These are phyloP conservation scores for Zasmidium cellare DNA, from an alignment of 2,329 filamentous ascomycete genomes.

Conservation along the genomic window DNA sequence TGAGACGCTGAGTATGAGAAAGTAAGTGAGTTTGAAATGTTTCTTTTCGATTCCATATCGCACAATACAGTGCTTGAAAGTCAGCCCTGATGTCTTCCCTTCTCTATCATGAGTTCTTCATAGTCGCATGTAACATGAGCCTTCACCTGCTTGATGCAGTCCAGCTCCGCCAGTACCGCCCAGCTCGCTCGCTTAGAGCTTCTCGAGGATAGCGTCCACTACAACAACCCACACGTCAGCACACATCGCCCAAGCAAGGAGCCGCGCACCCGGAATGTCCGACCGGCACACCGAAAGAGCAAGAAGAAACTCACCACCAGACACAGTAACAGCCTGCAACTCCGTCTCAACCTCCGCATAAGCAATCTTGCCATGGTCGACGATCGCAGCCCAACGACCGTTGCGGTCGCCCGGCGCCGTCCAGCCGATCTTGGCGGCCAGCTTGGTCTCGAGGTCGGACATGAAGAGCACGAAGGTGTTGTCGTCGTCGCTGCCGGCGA, in stretches of 20 bases:
- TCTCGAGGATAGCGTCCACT: constrained; percentile 15
- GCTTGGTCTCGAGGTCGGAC: constrained; percentile 24
- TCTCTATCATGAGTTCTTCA: neutral
- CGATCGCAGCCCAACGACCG: constrained; percentile 21
- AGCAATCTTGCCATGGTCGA: constrained; percentile 23
- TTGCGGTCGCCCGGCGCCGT: constrained; percentile 23
- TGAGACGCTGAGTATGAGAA: no score
- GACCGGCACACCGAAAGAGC: no score
- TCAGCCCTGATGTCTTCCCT: neutral
- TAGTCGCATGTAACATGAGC: no score
- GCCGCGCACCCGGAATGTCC: neutral
- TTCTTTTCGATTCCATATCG: no score
- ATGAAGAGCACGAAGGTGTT: constrained; percentile 24
- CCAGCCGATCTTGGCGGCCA: constrained; percentile 23
- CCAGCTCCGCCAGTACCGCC: no score
- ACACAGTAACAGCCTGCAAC: constrained; percentile 22
- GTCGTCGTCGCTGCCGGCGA: constrained; percentile 17
- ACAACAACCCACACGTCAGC: neutral
- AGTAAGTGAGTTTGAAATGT: no score
- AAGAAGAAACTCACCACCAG: constrained; percentile 11
- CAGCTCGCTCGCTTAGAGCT: constrained; percentile 2
- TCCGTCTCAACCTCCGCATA: constrained; percentile 24
- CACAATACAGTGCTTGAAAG: neutral
- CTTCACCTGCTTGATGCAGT: no score
- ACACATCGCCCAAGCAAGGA: neutral